phyloP scores from a whole-genome alignment of 116 monocot genomes.

The Papilionanthe hybrid region DNA sequence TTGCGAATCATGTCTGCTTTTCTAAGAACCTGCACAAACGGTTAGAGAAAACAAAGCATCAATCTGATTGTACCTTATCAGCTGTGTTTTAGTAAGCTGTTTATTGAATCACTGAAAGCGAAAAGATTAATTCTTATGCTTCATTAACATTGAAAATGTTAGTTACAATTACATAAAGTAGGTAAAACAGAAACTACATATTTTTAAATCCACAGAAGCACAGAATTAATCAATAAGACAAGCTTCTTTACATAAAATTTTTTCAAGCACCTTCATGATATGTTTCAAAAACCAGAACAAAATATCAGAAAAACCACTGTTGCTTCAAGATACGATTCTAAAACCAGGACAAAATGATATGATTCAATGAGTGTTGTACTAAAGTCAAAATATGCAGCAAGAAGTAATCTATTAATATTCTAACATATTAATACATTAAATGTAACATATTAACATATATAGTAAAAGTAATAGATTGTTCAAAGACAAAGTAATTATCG shows the following conservation, averaged over 20 bases:
- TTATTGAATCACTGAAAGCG: background rate
- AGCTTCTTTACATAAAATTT: background rate
- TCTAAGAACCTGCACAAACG: conserved; percentile 73
- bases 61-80: background rate
- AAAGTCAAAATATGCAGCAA: too few relatives aligned
- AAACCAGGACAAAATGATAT: too few relatives aligned
- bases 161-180: background rate
- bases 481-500: too few relatives aligned
- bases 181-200: background rate
- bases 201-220: background rate
- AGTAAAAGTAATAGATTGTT: too few relatives aligned
- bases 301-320: background rate
- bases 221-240: background rate
- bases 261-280: background rate
- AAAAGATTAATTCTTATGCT: background rate
- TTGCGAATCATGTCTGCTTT: conserved; percentile 99
- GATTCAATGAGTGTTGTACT: too few relatives aligned
- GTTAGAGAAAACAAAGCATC: background rate
- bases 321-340: too few relatives aligned
- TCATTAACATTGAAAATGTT: background rate
- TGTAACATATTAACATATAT: too few relatives aligned
- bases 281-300: background rate
- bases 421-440: too few relatives aligned
- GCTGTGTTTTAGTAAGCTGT: background rate
- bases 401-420: too few relatives aligned